Base-by-base conservation (phyloP, 768 basidiomycete species). In the Suillus americanus region DNA sequence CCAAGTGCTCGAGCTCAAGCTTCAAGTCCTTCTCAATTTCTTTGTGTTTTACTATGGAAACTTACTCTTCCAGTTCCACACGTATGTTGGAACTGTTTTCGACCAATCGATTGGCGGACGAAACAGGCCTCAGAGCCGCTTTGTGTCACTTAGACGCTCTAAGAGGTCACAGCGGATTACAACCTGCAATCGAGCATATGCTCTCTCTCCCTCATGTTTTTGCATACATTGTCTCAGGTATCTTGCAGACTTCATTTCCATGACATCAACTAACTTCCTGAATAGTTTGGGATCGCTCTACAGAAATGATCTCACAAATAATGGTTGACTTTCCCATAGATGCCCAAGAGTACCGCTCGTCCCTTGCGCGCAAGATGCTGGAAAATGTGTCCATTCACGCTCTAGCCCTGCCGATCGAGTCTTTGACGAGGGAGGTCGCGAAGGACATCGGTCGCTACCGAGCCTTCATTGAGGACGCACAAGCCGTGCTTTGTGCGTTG, bases 301-400 rank as follows among this genome's bases (percentile, higher is more conserved):
- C 30, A 20, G n/a, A 45, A 18, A n/a, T 79, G 28, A 60, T 67
- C 43, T 25, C 37, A 40, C 75, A 69, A 72, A 75, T 82, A 35
- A 20, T 81, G n/a, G 66, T 71, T 7, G 61, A 65, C 18, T 82
- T 79, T 60, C 81, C 80, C 1, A 62, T 57, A 1, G 67, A 67
- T 37, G 64, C 72, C 3, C 64, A 67, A 10, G 69, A 64, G 18
- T 68, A 74, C 54, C 63, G 53, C 8, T 18, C 50, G 2, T 78
- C 79, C 3, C 63, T 25, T 37, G 62, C 70, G 20, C 40, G 37
- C 40, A 61, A 53, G 20, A 62, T 80, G 23, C 66, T 80, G 48
- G 66, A 48, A 7, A 63, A 64, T 25, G 65, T 80, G 45, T 74
- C 75, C 1, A 60, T 68, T 13, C 62, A 62, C 59, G 53, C 77